These are phyloP conservation scores for Phytophthora sansomeana DNA, from an alignment of 352 stramenopile genomes.

Conservation along the genomic window DNA sequence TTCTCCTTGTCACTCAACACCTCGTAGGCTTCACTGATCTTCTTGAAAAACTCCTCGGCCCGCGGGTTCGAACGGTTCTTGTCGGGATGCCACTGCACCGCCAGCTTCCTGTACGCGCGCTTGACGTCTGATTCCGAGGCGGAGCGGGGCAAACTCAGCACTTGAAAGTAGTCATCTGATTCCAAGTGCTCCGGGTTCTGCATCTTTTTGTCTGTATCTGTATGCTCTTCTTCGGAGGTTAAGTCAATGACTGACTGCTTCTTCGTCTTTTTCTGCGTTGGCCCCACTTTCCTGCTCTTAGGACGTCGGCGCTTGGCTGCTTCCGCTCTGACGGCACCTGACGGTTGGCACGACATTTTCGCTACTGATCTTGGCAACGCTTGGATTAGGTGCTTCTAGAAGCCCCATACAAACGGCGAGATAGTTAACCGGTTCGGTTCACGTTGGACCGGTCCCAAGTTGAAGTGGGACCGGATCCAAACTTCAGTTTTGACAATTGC, in stretches of 20 bases:
- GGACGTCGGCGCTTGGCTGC: conserved; percentile 14
- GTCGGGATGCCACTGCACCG: conserved; percentile 94
- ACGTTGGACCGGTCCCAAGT: conserved; percentile 7
- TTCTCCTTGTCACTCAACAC: conserved; percentile 83
- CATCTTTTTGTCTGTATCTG: conserved; percentile 4
- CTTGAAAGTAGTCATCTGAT: conserved; percentile 79
- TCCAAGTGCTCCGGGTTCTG: conserved; percentile 53
- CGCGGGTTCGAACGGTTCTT: conserved; percentile 88
- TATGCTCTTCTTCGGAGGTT: conserved; percentile 12
- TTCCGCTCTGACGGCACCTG: conserved; percentile 12
- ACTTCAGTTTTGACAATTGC: neutral
- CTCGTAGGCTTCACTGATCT: conserved; percentile 91
- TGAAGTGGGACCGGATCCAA: conserved; percentile 10
- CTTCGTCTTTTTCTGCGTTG: conserved; percentile 4
- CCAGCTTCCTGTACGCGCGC: conserved; percentile 71
- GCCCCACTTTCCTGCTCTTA: conserved; percentile 13
- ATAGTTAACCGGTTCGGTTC: conserved; percentile 11
- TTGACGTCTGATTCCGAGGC: conserved; percentile 67
- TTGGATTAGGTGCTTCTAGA: conserved; percentile 31
- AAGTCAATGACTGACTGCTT: conserved; percentile 30
- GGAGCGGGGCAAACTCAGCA: conserved; percentile 53
- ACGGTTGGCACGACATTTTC: conserved; percentile 29
- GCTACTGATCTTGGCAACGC: conserved; percentile 1
- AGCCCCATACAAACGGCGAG: conserved; percentile 17
- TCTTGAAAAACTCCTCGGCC: conserved; percentile 92